Evolutionary conservation across 208 protist species (phyloP).

Genomic region (Trichomonas gallinae): DNA sequence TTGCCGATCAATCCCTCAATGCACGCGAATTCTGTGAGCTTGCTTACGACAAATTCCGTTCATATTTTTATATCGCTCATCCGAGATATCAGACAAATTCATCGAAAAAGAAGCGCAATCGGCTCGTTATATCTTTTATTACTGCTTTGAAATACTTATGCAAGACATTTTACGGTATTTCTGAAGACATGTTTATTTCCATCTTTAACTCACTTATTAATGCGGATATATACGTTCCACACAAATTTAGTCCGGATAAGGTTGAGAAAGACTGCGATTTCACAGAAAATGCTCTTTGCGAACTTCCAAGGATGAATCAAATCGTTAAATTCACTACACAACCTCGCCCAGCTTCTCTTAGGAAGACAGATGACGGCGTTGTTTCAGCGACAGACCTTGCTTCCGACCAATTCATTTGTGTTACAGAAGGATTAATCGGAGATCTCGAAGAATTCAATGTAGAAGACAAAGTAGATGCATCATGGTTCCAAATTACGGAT

Average conservation of each 20-base stretch:
- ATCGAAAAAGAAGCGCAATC: background rate
- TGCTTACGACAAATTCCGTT: background rate
- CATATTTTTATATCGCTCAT: background rate
- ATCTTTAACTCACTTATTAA: background rate
- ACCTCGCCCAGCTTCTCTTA: background rate
- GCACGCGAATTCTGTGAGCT: background rate
- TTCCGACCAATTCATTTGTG: background rate
- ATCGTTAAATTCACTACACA: background rate
- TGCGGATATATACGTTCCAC: background rate
- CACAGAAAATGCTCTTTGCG: background rate
- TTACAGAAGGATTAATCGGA: background rate
- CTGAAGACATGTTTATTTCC: background rate
- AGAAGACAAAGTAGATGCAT: background rate
- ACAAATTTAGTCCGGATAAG: no score
- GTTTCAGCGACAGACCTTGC: background rate
- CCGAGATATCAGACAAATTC: background rate
- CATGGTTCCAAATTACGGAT: background rate
- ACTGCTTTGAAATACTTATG: background rate
- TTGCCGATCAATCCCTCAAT: background rate
- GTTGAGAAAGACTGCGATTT: background rate
- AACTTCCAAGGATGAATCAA: background rate
- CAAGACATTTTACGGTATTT: background rate
- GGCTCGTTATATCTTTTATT: background rate
- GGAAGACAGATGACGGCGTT: background rate
- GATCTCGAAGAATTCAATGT: slow-evolving; percentile 15